A percentile compares a stretch with the other conserved stretches of the same genome.
Conservation (phyloP, 2,329 filamentous ascomycete species). For the Ophiocordyceps camponoti-rufipedis region DNA sequence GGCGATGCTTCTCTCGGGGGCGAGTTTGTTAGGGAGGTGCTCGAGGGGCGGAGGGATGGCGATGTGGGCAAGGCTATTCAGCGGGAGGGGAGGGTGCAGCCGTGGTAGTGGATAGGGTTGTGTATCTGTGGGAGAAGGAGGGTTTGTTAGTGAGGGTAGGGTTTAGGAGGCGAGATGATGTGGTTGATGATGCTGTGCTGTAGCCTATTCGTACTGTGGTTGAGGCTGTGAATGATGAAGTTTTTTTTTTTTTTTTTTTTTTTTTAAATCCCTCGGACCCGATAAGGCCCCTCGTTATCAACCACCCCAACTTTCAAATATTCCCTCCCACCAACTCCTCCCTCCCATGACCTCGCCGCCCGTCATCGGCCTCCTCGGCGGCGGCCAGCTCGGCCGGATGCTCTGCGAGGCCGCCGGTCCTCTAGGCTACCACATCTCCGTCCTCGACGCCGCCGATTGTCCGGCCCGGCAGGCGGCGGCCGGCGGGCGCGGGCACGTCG, state of each 20-base stretch:
- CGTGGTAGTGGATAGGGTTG: constrained; percentile 14
- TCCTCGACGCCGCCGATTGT: constrained; percentile 59
- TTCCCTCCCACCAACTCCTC: too few species aligned
- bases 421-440: constrained; percentile 59
- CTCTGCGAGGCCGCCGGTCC: constrained; percentile 65
- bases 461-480: constrained; percentile 70
- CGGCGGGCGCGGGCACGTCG: constrained; percentile 53
- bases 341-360: constrained; percentile 6
- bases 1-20: constrained; percentile 17
- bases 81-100: constrained; percentile 9
- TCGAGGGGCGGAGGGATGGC: constrained; percentile 22
- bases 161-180: too few species aligned
- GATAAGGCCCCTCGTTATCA: too few species aligned
- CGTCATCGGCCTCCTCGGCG: constrained; percentile 34
- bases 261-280: too few species aligned
- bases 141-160: too few species aligned
- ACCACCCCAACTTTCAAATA: too few species aligned
- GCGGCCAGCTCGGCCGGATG: constrained; percentile 81
- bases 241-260: too few species aligned
- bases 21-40: constrained; percentile 17
- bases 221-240: too few species aligned
- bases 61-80: constrained; percentile 20
- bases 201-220: too few species aligned
- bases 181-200: too few species aligned
- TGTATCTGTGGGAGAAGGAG: too few species aligned